Evolutionary conservation across 371 early-diverging fungal genomes (phyloP).

Genomic region (Syncephalastrum monosporum): DNA sequence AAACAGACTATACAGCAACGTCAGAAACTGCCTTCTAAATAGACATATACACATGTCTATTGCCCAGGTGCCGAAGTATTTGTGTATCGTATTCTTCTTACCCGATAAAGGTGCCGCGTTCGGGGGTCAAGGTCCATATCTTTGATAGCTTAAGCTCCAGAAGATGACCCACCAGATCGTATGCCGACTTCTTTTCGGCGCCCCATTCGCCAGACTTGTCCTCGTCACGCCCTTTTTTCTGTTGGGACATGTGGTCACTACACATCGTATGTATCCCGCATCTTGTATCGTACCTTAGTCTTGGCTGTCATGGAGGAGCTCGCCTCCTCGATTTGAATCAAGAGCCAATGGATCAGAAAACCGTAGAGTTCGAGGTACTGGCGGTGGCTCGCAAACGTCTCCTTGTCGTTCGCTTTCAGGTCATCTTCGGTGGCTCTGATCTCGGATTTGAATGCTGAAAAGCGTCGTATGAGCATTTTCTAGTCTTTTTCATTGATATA

Average conservation of each 20-base stretch:
- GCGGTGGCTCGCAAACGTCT: constrained; percentile 64
- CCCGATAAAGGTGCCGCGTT: constrained; percentile 73
- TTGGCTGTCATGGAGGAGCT: constrained; percentile 38
- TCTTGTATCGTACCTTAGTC: constrained; percentile 18
- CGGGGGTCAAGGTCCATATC: constrained; percentile 79
- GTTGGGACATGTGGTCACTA: constrained; percentile 8
- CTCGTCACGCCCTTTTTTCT: constrained; percentile 28
- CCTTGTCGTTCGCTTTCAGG: constrained; percentile 62
- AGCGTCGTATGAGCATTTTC: constrained; percentile 2
- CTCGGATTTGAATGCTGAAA: constrained; percentile 65
- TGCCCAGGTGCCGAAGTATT: no score
- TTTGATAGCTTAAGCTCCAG: constrained; percentile 70
- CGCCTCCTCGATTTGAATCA: constrained; percentile 62
- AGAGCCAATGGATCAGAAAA: constrained; percentile 73
- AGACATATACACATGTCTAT: no score
- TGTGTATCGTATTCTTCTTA: constrained; percentile 13
- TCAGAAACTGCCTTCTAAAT: not conserved
- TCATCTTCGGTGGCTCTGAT: constrained; percentile 57
- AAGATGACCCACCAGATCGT: constrained; percentile 56
- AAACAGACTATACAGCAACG: constrained; percentile 60
- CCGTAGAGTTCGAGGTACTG: constrained; percentile 73
- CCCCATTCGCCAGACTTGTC: constrained; percentile 57
- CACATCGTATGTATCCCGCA: not conserved
- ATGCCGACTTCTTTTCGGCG: constrained; percentile 47
- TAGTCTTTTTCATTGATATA: not conserved